Evolutionary conservation across 352 stramenopile genomes (phyloP).

Genomic region (Pythium rhizo-oryzae): DNA sequence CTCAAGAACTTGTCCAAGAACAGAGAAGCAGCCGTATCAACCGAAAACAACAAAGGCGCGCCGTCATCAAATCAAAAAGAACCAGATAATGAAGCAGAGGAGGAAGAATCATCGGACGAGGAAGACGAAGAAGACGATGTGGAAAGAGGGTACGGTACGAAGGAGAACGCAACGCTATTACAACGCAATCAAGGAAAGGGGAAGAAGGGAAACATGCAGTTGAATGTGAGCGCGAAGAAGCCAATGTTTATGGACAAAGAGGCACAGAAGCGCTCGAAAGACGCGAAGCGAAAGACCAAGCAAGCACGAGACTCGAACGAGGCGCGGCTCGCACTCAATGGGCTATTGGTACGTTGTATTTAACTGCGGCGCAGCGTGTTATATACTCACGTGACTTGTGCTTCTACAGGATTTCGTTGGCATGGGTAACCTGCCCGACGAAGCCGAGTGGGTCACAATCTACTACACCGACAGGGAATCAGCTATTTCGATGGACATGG

Average conservation of each 20-base stretch:
- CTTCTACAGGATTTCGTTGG: slow-evolving; percentile 62
- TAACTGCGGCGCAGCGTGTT: background rate
- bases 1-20: slow-evolving; percentile 40
- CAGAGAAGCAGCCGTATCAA: background rate
- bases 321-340: slow-evolving; percentile 49
- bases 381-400: background rate
- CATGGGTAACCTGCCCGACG: slow-evolving; percentile 71
- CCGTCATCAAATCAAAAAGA: background rate
- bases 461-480: slow-evolving; percentile 77
- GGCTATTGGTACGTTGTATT: slow-evolving; percentile 42
- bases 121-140: slow-evolving; percentile 34
- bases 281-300: slow-evolving; percentile 49
- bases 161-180: slow-evolving; percentile 49
- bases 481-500: slow-evolving; percentile 66
- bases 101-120: slow-evolving; percentile 35
- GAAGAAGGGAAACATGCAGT: slow-evolving; percentile 12
- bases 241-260: slow-evolving; percentile 35
- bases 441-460: slow-evolving; percentile 77
- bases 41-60: background rate
- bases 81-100: slow-evolving; percentile 18
- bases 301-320: slow-evolving; percentile 57
- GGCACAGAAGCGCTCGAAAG: slow-evolving; percentile 32
- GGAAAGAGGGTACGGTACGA: slow-evolving; percentile 28
- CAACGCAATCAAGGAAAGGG: slow-evolving; percentile 27
- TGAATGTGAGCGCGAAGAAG: slow-evolving; percentile 26